Conservation (phyloP, 768 basidiomycete species). For the Russula vinacea region DNA sequence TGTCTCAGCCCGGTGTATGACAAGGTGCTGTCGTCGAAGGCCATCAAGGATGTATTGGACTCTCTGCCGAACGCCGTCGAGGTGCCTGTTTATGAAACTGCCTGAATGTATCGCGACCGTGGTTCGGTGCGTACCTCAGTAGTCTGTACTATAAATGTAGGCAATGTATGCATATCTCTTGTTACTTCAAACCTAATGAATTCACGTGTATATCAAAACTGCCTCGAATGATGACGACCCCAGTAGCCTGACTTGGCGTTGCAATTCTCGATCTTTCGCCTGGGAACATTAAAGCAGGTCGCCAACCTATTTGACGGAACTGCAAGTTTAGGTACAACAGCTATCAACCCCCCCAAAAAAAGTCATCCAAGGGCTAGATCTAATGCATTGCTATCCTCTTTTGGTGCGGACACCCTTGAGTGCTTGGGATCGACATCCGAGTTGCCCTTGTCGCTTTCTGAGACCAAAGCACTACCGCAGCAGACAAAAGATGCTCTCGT, state of each 20-base stretch:
- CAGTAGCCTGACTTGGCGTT: background rate
- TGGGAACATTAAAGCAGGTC: background rate
- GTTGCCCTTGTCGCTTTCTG: too few relatives aligned
- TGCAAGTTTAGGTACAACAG: too few relatives aligned
- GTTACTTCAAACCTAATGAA: background rate
- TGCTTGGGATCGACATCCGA: too few relatives aligned
- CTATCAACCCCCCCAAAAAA: too few relatives aligned
- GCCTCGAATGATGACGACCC: background rate
- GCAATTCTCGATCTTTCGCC: too few relatives aligned
- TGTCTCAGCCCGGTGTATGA: conserved; percentile 57
- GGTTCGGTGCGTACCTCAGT: background rate
- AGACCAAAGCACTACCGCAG: too few relatives aligned
- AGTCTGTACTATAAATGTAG: background rate
- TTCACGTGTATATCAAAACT: background rate
- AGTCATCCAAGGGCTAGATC: too few relatives aligned
- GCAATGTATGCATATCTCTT: background rate
- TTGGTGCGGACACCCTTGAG: too few relatives aligned
- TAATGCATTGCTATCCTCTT: too few relatives aligned
- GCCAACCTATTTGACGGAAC: too few relatives aligned
- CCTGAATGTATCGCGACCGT: background rate
- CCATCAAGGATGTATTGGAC: conserved; percentile 54
- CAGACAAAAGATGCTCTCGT: too few relatives aligned
- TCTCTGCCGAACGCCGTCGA: conserved; percentile 43
- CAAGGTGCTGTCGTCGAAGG: conserved; percentile 50
- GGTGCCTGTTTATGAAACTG: conserved; percentile 18